These are phyloP conservation scores for Nakaseomyces glabratus DNA, from an alignment of 1,139 yeast genomes.

Conservation along the genomic window DNA sequence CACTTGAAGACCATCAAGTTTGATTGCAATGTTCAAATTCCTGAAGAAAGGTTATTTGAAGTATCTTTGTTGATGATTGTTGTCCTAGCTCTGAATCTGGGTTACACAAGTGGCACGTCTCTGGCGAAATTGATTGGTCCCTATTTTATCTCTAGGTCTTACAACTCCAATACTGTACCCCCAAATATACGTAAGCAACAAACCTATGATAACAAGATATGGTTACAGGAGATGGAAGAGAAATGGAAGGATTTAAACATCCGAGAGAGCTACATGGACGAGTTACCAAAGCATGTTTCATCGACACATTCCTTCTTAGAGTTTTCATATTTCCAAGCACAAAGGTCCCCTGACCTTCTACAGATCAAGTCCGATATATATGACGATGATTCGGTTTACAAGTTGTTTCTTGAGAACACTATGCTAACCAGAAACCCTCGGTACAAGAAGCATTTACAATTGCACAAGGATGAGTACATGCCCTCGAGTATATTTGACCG, in stretches of 20 bases:
- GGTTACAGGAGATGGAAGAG: constrained; percentile 28
- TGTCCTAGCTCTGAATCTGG: constrained; percentile 25
- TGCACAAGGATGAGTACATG: constrained; percentile 17
- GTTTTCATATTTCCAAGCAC: constrained; percentile 19
- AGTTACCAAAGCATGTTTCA: constrained; percentile 18
- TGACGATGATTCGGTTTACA: constrained; percentile 25
- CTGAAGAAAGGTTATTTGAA: constrained; percentile 26
- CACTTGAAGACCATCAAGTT: constrained; percentile 20
- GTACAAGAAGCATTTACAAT: constrained; percentile 16
- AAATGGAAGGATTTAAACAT: constrained; percentile 18
- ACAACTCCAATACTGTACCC: constrained; percentile 27
- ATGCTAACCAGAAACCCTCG: constrained; percentile 23
- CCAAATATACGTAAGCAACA: constrained; percentile 24
- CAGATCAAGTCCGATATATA: constrained; percentile 21
- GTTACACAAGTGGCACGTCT: constrained; percentile 24
- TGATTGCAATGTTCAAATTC: constrained; percentile 19
- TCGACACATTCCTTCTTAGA: constrained; percentile 21
- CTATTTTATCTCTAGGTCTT: constrained; percentile 31
- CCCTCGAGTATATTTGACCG: constrained; percentile 25
- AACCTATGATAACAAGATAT: constrained; percentile 19
- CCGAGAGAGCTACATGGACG: constrained; percentile 2
- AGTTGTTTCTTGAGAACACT: constrained; percentile 24
- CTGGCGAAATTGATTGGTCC: constrained; percentile 26
- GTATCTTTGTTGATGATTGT: constrained; percentile 21
- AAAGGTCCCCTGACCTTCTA: constrained; percentile 20